Evolutionary conservation across 352 stramenopile genomes (phyloP).

Genomic region (Pythium rhizo-oryzae): DNA sequence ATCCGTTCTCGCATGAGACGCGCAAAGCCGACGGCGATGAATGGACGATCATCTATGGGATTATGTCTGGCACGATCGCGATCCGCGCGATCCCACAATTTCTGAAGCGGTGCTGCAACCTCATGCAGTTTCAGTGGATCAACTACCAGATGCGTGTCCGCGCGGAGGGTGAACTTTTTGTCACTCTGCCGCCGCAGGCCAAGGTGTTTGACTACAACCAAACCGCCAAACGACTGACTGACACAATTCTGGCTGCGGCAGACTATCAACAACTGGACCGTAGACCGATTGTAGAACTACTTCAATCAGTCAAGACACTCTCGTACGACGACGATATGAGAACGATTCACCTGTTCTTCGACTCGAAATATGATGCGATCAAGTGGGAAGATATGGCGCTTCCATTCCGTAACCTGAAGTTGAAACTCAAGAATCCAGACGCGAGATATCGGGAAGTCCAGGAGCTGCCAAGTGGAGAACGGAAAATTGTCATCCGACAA

Average conservation of each 20-base stretch:
- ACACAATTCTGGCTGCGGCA: conserved; percentile 3
- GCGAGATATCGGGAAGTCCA: too few relatives aligned
- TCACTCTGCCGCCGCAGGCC: neutral
- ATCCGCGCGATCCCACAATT: conserved; percentile 3
- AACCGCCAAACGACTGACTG: neutral
- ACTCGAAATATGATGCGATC: too few relatives aligned
- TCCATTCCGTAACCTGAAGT: too few relatives aligned
- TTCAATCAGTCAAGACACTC: too few relatives aligned
- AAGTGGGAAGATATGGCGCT: too few relatives aligned
- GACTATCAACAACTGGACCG: too few relatives aligned
- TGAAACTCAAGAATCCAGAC: too few relatives aligned
- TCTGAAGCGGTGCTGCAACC: conserved; percentile 22
- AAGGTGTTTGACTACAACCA: conserved; percentile 24
- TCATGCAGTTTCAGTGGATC: conserved; percentile 13
- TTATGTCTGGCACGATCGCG: conserved; percentile 17
- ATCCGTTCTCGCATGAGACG: neutral
- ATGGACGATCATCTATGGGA: conserved; percentile 12
- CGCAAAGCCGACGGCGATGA: conserved; percentile 7
- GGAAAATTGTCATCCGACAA: too few relatives aligned
- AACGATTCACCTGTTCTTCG: too few relatives aligned
- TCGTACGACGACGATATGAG: too few relatives aligned
- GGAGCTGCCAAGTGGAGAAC: too few relatives aligned
- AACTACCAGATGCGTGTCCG: neutral
- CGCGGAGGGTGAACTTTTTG: conserved; percentile 19
- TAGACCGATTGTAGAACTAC: too few relatives aligned